Percentiles rank a stretch among this genome's conserved stretches.
These are phyloP conservation scores for Sonneratia caseolaris DNA, from an alignment of 345 rosid genomes.

Conservation along the genomic window DNA sequence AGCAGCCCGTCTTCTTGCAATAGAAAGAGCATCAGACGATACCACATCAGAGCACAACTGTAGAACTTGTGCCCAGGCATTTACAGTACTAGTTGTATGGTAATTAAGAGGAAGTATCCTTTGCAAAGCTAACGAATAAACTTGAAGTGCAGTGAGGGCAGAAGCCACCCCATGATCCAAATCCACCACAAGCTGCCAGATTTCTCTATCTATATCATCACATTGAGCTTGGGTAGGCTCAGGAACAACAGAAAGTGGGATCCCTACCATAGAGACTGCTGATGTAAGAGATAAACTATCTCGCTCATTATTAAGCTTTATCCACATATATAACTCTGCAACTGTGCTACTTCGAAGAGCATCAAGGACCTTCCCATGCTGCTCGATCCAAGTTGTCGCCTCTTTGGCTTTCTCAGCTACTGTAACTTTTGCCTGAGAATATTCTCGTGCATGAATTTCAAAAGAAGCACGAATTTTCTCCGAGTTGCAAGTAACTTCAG, in stretches of 20 bases:
- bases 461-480: conserved; percentile 54
- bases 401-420: conserved; percentile 79
- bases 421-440: conserved; percentile 60
- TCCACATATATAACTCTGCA: conserved; percentile 46
- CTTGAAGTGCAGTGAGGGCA: conserved; percentile 47
- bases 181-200: conserved; percentile 52
- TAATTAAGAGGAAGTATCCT: conserved; percentile 78
- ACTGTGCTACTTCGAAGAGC: conserved; percentile 59
- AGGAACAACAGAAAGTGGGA: conserved; percentile 82
- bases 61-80: conserved; percentile 74
- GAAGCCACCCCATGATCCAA: conserved; percentile 62
- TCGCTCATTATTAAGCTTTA: conserved; percentile 31
- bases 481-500: conserved; percentile 58
- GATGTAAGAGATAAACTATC: conserved; percentile 66
- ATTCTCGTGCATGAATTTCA: conserved; percentile 76
- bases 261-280: conserved; percentile 70
- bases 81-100: conserved; percentile 57
- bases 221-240: conserved; percentile 90
- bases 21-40: conserved; percentile 56
- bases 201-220: conserved; percentile 71
- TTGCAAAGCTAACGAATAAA: conserved; percentile 67
- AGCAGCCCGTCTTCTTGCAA: conserved; percentile 66
- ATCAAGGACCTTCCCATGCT: conserved; percentile 76
- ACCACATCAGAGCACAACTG: conserved; percentile 62
- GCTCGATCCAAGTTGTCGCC: conserved; percentile 73